Evolutionary conservation across 2,329 filamentous ascomycete genomes (phyloP), one percentile per base, ranked within the genome.

Genomic region (Sphaerostilbella broomeana): DNA sequence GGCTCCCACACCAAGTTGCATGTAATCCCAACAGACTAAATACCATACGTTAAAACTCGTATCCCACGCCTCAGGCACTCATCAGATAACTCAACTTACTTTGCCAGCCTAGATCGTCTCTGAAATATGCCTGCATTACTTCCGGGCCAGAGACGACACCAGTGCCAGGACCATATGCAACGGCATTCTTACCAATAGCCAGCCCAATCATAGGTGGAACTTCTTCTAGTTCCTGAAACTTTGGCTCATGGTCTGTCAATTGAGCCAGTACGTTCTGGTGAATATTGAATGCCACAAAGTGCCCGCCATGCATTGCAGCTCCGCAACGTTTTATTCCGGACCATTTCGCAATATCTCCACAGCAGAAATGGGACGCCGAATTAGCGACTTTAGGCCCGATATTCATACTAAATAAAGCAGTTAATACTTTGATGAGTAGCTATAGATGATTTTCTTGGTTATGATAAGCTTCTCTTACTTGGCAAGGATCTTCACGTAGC

Each of bases 301-400:
- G 75, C 25, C 84, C 85, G 68, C 81, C 79, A 53, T 84, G 75
- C 73, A 89, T 85, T 22, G 85, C 85, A 12, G 70, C 75, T 17
- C 85, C 84, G 51, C 81, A 86, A 30, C 85, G 80, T 67, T 87
- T 89, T 64, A 90, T 87, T 29, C 84, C 84, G 0, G 80, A 74
- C 84, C 85, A 89, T 33, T 68, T 64, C 21, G 73, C 74, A 12
- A 84, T 65, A 54, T 90, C 85, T 12, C 85, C 85, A 17, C 77
- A 69, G 10, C 79, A 83, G 51, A 81, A 84, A 57, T 89, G 84
- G 19, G 62, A 60, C 1, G 65, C 62, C 10, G 73, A 60, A 47
- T 86, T 81, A 4, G 78, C 68, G 0, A 75, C 65, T 0, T 62
- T 62, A 2, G 62, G 50, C 2, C 68, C 59, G 56, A 84, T 79